Evolutionary conservation across 2,329 filamentous ascomycete genomes (phyloP).

Genomic region (Colletotrichum sp.): DNA sequence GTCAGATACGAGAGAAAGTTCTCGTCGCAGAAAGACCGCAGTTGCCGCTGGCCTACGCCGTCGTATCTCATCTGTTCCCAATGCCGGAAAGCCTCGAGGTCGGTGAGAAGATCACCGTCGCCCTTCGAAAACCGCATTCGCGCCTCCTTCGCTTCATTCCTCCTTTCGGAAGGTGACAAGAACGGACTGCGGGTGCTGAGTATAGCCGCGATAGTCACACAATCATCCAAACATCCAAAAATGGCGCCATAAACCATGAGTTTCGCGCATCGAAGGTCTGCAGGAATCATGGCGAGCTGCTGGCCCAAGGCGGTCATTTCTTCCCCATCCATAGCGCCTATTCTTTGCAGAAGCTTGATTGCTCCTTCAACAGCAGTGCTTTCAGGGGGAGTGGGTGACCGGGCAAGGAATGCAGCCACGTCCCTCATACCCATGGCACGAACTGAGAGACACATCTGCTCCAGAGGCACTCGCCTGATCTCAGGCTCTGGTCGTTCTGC

Average conservation of each 20-base stretch:
- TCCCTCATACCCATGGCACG: conserved; percentile 92
- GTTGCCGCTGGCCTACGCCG: conserved; percentile 63
- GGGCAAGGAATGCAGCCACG: conserved; percentile 79
- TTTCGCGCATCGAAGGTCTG: conserved; percentile 91
- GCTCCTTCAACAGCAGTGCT: conserved; percentile 86
- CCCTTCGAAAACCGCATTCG: conserved; percentile 75
- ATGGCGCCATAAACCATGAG: conserved; percentile 94
- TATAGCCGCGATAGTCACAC: conserved; percentile 87
- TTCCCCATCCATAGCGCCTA: conserved; percentile 87
- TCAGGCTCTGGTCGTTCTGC: conserved; percentile 88
- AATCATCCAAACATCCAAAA: conserved; percentile 90
- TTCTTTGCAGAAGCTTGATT: conserved; percentile 76
- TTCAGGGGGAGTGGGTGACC: conserved; percentile 88
- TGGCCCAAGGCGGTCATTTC: conserved; percentile 89
- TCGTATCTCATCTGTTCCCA: conserved; percentile 74
- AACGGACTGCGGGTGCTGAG: conserved; percentile 91
- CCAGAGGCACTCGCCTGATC: conserved; percentile 88
- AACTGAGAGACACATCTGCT: conserved; percentile 93
- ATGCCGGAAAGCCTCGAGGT: conserved; percentile 81
- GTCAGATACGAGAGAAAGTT: conserved; percentile 87
- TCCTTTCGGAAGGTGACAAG: conserved; percentile 79
- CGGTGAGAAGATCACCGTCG: conserved; percentile 88
- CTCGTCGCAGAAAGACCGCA: conserved; percentile 80
- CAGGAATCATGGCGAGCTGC: conserved; percentile 93
- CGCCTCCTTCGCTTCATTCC: conserved; percentile 81